These are phyloP conservation scores for Beta macrorhiza DNA, from an alignment of 179 eudicot species.

Conservation along the genomic window DNA sequence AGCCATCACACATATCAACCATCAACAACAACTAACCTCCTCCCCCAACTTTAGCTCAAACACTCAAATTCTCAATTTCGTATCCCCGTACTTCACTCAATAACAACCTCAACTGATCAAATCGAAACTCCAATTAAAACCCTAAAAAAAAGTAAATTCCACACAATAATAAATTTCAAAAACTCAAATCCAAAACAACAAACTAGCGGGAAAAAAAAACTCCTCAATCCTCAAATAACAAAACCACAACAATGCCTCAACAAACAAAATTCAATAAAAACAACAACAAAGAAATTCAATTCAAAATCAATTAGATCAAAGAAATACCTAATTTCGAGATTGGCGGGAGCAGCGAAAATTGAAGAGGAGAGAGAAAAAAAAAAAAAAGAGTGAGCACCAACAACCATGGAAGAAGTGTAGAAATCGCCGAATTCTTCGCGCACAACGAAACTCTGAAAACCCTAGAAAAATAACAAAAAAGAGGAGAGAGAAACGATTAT, in stretches of 20 bases:
- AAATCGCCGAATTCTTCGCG: neutral
- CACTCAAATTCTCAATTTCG: neutral
- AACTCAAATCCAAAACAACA: neutral
- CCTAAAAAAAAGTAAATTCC: slow-evolving; percentile 37
- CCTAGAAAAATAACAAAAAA: slow-evolving; percentile 35
- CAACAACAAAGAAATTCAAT: slow-evolving; percentile 14
- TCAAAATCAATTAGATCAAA: neutral
- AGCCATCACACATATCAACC: slow-evolving; percentile 61
- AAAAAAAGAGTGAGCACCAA: slow-evolving; percentile 7
- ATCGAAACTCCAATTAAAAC: slow-evolving; percentile 32
- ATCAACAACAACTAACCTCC: slow-evolving; percentile 17
- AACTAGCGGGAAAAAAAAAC: neutral
- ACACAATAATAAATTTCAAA: neutral
- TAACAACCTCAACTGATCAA: slow-evolving; percentile 10
- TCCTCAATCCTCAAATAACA: slow-evolving; percentile 5
- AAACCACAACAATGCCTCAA: neutral
- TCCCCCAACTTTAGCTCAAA: slow-evolving; percentile 1
- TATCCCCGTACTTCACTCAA: neutral
- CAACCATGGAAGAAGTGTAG: neutral
- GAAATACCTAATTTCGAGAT: slow-evolving; percentile 37
- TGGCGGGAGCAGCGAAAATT: neutral
- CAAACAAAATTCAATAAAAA: neutral
- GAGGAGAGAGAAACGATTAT: slow-evolving; percentile 32
- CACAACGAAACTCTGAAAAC: slow-evolving; percentile 16
- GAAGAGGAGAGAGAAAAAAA: slow-evolving; percentile 8